Conservation (phyloP, 495 filamentous ascomycete genomes). For the Copromyces sp. region DNA sequence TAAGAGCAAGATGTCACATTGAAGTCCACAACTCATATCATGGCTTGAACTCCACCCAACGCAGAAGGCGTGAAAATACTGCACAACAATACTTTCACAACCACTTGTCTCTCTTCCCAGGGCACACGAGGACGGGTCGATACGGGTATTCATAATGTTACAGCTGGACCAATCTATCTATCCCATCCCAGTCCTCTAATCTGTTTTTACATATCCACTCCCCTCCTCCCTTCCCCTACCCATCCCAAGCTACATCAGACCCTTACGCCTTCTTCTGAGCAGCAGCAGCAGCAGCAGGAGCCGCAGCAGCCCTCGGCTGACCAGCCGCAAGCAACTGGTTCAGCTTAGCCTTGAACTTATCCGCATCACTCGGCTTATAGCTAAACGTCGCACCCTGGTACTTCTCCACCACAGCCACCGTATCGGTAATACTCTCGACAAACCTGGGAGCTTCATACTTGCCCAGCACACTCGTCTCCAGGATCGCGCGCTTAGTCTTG, state of each 20-base stretch:
- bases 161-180: not conserved
- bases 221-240: not conserved
- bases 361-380: constrained; percentile 13
- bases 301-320: not conserved
- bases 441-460: constrained; percentile 25
- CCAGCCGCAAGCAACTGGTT: constrained; percentile 14
- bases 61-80: not conserved
- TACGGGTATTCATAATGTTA: constrained; percentile 1
- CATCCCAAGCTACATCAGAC: not conserved
- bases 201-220: not conserved
- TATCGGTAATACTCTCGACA: constrained; percentile 18
- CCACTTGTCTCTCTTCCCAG: not conserved
- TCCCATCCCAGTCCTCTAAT: not conserved
- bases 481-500: constrained; percentile 25
- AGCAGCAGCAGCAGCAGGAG: not conserved
- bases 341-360: constrained; percentile 18
- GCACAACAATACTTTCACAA: not conserved
- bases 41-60: not conserved
- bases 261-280: constrained; percentile 7
- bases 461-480: constrained; percentile 32
- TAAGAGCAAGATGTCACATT: not conserved
- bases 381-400: constrained; percentile 21
- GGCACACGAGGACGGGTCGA: not conserved
- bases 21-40: not conserved
- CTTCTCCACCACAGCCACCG: constrained; percentile 22